Evolutionary conservation across 371 early-diverging fungal genomes (phyloP).

Genomic region (Homolaphlyctis polyrhiza): DNA sequence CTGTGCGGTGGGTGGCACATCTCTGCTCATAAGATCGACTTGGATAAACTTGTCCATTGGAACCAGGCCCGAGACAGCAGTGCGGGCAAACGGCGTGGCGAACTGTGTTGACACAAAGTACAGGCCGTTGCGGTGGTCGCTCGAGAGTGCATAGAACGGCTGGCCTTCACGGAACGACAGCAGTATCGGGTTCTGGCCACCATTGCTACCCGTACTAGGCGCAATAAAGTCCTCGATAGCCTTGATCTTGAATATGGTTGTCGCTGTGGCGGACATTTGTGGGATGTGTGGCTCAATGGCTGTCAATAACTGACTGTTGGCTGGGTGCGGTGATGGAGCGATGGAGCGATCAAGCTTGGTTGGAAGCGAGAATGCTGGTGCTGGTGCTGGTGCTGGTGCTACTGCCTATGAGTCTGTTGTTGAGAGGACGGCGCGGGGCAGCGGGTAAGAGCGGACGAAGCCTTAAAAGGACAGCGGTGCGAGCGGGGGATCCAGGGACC

Average conservation of each 20-base stretch:
- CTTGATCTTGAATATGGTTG: constrained; percentile 35
- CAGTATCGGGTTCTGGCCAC: constrained; percentile 6
- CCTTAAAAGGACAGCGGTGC: too few species aligned
- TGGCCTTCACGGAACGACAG: constrained; percentile 26
- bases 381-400: too few species aligned
- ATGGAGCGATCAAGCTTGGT: not conserved
- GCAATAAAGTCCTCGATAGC: constrained; percentile 36
- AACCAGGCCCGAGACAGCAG: constrained; percentile 40
- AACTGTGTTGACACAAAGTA: constrained; percentile 46
- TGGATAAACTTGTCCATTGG: constrained; percentile 32
- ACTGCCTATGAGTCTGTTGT: too few species aligned
- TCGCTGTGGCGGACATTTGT: constrained; percentile 9
- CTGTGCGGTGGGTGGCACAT: constrained; percentile 3
- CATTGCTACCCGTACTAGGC: too few species aligned
- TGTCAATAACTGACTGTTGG: not conserved
- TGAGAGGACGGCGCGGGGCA: too few species aligned
- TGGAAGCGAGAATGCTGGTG: not conserved
- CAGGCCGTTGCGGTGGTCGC: constrained; percentile 21
- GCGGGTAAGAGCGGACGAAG: too few species aligned
- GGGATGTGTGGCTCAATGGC: not conserved
- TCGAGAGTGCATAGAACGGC: constrained; percentile 30
- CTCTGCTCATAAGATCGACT: constrained; percentile 30
- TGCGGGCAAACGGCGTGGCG: constrained; percentile 41
- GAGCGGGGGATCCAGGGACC: too few species aligned
- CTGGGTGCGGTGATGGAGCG: not conserved